phyloP scores from a whole-genome alignment of 495 filamentous ascomycete species.

The Pseudomonodictys pantanalensis region DNA sequence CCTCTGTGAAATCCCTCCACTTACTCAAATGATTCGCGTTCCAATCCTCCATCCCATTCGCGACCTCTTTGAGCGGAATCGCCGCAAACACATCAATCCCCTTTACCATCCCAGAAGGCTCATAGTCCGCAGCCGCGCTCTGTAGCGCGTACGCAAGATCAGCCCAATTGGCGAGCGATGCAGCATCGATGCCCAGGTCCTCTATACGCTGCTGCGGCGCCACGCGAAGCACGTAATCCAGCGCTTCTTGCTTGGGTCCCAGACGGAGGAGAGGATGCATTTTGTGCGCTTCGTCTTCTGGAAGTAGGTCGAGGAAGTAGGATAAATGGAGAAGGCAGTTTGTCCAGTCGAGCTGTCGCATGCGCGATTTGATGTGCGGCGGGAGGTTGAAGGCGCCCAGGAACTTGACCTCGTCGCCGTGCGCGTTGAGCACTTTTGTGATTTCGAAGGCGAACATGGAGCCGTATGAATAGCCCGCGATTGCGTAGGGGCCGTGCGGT shows the following conservation, averaged over 20 bases:
- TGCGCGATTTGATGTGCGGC: slow-evolving; percentile 53
- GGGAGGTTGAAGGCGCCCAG: slow-evolving; percentile 47
- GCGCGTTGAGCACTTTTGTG: slow-evolving; percentile 46
- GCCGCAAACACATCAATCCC: not conserved
- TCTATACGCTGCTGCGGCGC: not conserved
- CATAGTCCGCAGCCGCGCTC: not conserved
- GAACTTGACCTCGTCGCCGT: slow-evolving; percentile 38
- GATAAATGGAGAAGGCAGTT: slow-evolving; percentile 48
- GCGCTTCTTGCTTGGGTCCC: not conserved
- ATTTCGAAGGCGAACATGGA: slow-evolving; percentile 56
- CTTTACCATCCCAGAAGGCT: not conserved
- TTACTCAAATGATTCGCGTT: not conserved
- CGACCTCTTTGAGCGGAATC: not conserved
- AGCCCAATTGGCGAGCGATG: not conserved
- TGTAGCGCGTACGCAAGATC: not conserved
- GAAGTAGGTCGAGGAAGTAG: slow-evolving; percentile 50
- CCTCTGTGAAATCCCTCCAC: not conserved
- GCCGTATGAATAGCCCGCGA: slow-evolving; percentile 58
- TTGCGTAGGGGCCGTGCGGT: slow-evolving; percentile 54
- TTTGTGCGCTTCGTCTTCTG: slow-evolving; percentile 37
- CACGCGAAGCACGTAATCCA: not conserved
- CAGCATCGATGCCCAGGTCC: not conserved
- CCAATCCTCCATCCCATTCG: not conserved
- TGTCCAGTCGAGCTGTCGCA: slow-evolving; percentile 50
- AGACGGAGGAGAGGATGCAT: not conserved